Percentiles rank a stretch among this genome's conserved stretches.
These are phyloP conservation scores for Catunica adiposa DNA, from an alignment of 2,329 filamentous ascomycete species.

Conservation along the genomic window DNA sequence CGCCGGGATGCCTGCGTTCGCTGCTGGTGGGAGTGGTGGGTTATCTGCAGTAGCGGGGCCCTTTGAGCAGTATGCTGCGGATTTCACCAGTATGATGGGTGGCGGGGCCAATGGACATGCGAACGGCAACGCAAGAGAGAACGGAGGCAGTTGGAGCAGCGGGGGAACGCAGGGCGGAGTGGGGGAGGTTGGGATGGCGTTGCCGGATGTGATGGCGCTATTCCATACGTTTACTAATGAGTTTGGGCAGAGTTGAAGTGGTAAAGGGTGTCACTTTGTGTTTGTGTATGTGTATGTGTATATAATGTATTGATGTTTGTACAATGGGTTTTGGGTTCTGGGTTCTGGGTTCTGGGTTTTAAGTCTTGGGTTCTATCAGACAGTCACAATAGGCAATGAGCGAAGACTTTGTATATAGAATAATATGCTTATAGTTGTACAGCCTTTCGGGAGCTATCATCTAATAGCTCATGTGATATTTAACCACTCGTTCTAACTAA, in stretches of 20 bases:
- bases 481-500: no score
- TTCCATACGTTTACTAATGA: conserved; percentile 10
- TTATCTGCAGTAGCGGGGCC: not conserved
- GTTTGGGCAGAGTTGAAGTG: not conserved
- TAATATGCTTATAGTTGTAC: no score
- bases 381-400: no score
- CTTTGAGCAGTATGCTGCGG: conserved; percentile 2
- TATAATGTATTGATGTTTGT: not conserved
- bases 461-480: no score
- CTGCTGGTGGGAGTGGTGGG: not conserved
- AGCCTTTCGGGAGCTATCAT: no score
- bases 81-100: conserved; percentile 7
- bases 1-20: not conserved
- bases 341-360: no score
- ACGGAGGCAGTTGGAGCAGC: not conserved
- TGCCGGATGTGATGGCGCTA: conserved; percentile 10
- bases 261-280: not conserved
- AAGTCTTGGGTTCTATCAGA: no score
- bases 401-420: no score
- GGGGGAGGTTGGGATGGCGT: not conserved
- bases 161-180: not conserved
- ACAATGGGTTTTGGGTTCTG: no score
- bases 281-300: not conserved
- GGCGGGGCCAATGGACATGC: not conserved
- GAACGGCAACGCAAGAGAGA: not conserved